These are phyloP conservation scores for Fusarium sp. DNA, from an alignment of 2,329 filamentous ascomycete species.

Conservation along the genomic window DNA sequence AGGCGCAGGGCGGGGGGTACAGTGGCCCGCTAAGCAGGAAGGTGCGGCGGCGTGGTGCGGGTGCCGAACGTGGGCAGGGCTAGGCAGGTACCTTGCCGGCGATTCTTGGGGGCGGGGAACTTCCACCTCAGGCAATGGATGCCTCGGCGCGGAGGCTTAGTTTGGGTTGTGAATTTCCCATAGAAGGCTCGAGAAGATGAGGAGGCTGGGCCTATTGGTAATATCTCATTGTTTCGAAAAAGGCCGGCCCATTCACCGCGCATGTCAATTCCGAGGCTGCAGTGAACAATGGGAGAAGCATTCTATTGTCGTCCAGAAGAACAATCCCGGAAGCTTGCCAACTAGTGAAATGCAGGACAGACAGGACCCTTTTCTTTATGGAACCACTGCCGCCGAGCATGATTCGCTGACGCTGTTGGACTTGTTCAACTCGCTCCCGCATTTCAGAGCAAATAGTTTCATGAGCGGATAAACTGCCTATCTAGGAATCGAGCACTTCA, in stretches of 20 bases:
- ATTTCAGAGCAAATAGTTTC: not conserved
- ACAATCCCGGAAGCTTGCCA: not conserved
- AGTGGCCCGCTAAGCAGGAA: conserved; percentile 36
- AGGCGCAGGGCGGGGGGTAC: conserved; percentile 30
- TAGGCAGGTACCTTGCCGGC: conserved; percentile 24
- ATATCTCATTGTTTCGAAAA: not conserved
- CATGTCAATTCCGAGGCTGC: conserved; percentile 7
- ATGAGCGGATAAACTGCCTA: not conserved
- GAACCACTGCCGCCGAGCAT: not conserved
- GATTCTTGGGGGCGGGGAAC: conserved; percentile 22
- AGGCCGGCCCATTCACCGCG: not conserved
- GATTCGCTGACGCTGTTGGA: not conserved
- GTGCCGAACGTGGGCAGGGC: conserved; percentile 27
- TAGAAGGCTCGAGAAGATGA: conserved; percentile 40
- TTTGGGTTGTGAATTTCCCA: conserved; percentile 12
- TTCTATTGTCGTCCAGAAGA: not conserved
- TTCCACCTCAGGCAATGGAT: conserved; percentile 11
- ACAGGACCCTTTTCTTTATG: not conserved
- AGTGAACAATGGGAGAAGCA: conserved; percentile 2
- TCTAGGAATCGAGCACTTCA: not conserved
- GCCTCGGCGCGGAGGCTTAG: conserved; percentile 17
- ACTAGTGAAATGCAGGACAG: not conserved
- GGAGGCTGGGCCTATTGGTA: not conserved
- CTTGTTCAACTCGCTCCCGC: not conserved
- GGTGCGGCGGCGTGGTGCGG: conserved; percentile 26